Percentiles rank a stretch among this genome's conserved stretches.
phyloP scores from a whole-genome alignment of 1,284 basidiomycete genomes.

The Chalciporus sp. region DNA sequence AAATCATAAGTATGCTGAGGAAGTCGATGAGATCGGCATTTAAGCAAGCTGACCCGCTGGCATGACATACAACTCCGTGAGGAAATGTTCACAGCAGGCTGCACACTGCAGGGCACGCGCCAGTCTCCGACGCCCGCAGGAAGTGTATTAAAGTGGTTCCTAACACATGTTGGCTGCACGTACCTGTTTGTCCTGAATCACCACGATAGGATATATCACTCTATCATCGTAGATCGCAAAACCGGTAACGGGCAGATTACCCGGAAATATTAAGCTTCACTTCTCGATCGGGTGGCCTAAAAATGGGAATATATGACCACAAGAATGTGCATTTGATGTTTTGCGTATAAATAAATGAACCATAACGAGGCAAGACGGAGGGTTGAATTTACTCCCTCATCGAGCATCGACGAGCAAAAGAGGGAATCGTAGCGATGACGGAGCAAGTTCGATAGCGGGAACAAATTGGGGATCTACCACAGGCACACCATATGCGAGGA shows the following conservation, averaged over 20 bases:
- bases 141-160: not conserved
- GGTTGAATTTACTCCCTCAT: slow-evolving; percentile 12
- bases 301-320: slow-evolving; percentile 18
- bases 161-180: slow-evolving; percentile 1
- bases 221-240: slow-evolving; percentile 24
- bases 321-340: slow-evolving; percentile 22
- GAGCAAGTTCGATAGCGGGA: slow-evolving; percentile 52
- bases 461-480: slow-evolving; percentile 48
- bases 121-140: slow-evolving; percentile 5
- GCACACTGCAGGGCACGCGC: slow-evolving; percentile 16
- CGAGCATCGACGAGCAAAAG: slow-evolving; percentile 36
- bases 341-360: slow-evolving; percentile 35
- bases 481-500: slow-evolving; percentile 49
- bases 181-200: slow-evolving; percentile 4
- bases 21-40: not conserved
- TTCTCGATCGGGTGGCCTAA: slow-evolving; percentile 2
- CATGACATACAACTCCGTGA: slow-evolving; percentile 8
- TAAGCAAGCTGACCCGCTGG: not conserved
- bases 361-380: slow-evolving; percentile 19
- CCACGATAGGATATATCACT: slow-evolving; percentile 33
- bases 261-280: slow-evolving; percentile 14
- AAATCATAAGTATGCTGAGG: slow-evolving; percentile 1
- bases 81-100: not conserved
- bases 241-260: not conserved
- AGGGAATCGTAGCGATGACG: slow-evolving; percentile 52